A percentile compares a stretch with the other conserved stretches of the same genome.
These are phyloP conservation scores for Uncinocarpus reesii DNA, from an alignment of 2,329 filamentous ascomycete species.

Conservation along the genomic window DNA sequence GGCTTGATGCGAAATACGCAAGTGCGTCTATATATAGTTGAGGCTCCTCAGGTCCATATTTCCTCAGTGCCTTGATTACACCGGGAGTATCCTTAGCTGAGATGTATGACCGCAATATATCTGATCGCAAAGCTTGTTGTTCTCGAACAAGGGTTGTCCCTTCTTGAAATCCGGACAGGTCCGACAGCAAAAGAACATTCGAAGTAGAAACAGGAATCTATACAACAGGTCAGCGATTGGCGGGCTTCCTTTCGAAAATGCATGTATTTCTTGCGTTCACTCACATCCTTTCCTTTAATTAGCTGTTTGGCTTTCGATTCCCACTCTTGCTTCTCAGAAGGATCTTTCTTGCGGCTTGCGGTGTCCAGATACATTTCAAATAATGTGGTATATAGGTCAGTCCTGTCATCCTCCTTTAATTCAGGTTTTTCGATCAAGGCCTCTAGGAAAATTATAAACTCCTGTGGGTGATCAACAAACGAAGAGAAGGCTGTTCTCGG, in stretches of 20 bases:
- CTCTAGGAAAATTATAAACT: conserved; percentile 89
- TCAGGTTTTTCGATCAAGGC: conserved; percentile 65
- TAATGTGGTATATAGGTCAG: conserved; percentile 84
- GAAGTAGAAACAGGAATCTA: conserved; percentile 78
- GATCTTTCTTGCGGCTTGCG: conserved; percentile 61
- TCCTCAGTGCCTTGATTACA: conserved; percentile 77
- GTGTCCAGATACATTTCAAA: conserved; percentile 98
- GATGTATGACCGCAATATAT: conserved; percentile 95
- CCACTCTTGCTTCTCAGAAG: conserved; percentile 63
- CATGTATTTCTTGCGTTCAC: conserved; percentile 4
- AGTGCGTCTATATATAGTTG: conserved; percentile 86
- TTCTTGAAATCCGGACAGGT: conserved; percentile 79
- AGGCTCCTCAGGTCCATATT: conserved; percentile 85
- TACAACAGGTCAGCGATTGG: neutral
- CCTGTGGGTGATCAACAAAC: conserved; percentile 84
- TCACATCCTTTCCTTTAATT: conserved; percentile 65
- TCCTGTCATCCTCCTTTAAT: conserved; percentile 62
- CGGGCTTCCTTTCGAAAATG: neutral
- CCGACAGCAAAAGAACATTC: conserved; percentile 83
- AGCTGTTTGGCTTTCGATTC: conserved; percentile 81
- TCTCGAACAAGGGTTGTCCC: conserved; percentile 89
- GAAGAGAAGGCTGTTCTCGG: conserved; percentile 88
- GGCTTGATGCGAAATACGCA: conserved; percentile 82
- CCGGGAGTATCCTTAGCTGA: conserved; percentile 82
- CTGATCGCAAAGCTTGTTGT: conserved; percentile 79